Conservation (phyloP, 2,329 filamentous ascomycete genomes). For the Byssoonygena ceratinophila region DNA sequence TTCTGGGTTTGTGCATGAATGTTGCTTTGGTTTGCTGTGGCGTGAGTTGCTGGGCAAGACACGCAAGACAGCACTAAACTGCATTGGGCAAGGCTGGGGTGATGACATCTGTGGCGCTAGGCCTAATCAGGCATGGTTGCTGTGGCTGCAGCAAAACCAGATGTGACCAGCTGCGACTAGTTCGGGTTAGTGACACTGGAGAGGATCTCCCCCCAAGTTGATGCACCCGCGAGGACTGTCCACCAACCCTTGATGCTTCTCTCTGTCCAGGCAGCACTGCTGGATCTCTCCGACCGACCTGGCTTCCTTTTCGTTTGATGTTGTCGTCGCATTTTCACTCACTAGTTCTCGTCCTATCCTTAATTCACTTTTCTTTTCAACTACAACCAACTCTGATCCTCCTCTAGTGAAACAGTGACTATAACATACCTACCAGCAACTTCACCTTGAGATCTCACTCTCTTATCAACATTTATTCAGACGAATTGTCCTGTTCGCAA, state of each 20-base stretch:
- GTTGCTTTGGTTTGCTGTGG: background rate
- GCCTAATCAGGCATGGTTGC: background rate
- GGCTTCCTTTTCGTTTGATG: background rate
- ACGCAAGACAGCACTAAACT: constrained; percentile 4
- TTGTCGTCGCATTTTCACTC: background rate
- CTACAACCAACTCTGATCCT: background rate
- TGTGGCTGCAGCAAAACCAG: constrained; percentile 11
- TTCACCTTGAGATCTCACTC: background rate
- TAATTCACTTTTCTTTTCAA: background rate
- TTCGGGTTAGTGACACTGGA: background rate
- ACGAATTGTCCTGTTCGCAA: background rate
- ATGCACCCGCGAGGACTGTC: background rate
- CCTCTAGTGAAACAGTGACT: background rate
- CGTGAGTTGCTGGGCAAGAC: too few relatives aligned
- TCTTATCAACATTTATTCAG: background rate
- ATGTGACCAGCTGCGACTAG: background rate
- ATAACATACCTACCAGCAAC: background rate
- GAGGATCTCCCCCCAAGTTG: background rate
- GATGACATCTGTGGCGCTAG: background rate
- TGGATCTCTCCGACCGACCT: background rate
- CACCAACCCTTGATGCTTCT: background rate
- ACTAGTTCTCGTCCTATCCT: background rate
- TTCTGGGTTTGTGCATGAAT: background rate
- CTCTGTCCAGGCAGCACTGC: constrained; percentile 2
- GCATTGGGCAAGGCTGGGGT: background rate